Conservation (phyloP, 495 filamentous ascomycete species). For the Tuber indicum region DNA sequence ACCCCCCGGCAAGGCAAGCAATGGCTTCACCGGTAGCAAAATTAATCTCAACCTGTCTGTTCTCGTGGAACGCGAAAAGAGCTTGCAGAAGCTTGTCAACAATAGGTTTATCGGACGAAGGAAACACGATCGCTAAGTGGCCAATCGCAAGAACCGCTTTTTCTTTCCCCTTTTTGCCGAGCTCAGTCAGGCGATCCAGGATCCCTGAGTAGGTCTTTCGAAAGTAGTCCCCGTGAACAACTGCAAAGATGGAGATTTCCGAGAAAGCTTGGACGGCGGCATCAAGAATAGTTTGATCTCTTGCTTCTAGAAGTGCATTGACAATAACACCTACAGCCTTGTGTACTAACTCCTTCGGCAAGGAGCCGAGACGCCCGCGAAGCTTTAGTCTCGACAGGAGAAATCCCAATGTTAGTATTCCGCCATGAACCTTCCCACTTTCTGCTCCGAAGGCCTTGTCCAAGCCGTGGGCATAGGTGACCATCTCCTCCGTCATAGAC, state of each 20-base stretch:
- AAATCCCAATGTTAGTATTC: constrained; percentile 54
- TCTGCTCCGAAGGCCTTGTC: constrained; percentile 53
- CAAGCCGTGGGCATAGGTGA: constrained; percentile 45
- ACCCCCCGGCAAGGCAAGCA: constrained; percentile 66
- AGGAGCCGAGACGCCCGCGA: constrained; percentile 43
- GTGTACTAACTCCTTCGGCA: constrained; percentile 43
- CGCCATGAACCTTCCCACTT: constrained; percentile 56
- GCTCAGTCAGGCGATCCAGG: constrained; percentile 54
- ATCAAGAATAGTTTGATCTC: constrained; percentile 54
- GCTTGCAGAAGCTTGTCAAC: constrained; percentile 52
- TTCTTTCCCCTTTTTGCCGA: constrained; percentile 75
- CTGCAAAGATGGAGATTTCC: constrained; percentile 65
- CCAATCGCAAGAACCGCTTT: constrained; percentile 72
- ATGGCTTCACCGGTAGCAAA: constrained; percentile 85
- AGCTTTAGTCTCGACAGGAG: constrained; percentile 55
- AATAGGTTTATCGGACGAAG: constrained; percentile 21
- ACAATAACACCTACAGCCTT: constrained; percentile 46
- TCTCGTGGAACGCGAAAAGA: constrained; percentile 70
- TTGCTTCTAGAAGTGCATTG: constrained; percentile 48
- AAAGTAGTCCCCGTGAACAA: constrained; percentile 48
- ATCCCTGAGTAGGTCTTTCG: constrained; percentile 39
- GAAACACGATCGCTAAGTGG: constrained; percentile 53
- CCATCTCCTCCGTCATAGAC: constrained; percentile 45
- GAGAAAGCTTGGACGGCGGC: constrained; percentile 61
- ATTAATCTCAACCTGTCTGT: constrained; percentile 74